Base-by-base conservation (phyloP, 257 asterid genomes). In the Jacaranda mimosifolia region DNA sequence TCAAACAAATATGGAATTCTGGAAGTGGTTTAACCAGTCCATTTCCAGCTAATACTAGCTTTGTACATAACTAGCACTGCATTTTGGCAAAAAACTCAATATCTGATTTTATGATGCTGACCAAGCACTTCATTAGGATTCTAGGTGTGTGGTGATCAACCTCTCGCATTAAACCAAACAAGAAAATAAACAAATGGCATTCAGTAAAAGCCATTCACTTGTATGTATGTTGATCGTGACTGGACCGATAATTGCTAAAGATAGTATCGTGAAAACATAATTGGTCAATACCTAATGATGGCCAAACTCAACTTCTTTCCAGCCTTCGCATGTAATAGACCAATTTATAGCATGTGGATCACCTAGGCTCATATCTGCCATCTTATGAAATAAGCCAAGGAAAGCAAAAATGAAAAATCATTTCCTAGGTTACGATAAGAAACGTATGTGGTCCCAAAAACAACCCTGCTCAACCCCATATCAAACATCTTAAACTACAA, bases 401-500 rank as follows among this genome's bases (percentile, higher is more conserved):
- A 32, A 19, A 11, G 35, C 21, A 18, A 49, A 46, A 49, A 59
- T 17, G 49, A 55, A 5, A 26, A 40, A 66, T 49, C 7, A 13
- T 60, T 40, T 63, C 14, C 10, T 43, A 18, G 32, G 43, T 63
- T 6, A 14, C 48, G 36, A 5, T 4, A 45, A 17, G 35, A 57
- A 45, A 13, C 14, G 14, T 18, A 1, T n/a, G 5, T 26, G 5
- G 11, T 32, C 55, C 3, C 4, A 12, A 6, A 38, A 26, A 51
- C 32, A 26, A 32, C 35, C n/a, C 75, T 4, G 17, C 21, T 35
- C 52, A 48, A 5, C 21, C 65, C 53, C 48, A 18, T 51, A 38
- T 62, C 48, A 57, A 48, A 14, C 57, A 73, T 66, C 43, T 66
- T 60, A 58, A 76, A 63, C 79, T 35, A 49, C 64, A 39, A 51